Base-by-base conservation (phyloP, 371 early-diverging fungal genomes). In the Mycotypha africana region DNA sequence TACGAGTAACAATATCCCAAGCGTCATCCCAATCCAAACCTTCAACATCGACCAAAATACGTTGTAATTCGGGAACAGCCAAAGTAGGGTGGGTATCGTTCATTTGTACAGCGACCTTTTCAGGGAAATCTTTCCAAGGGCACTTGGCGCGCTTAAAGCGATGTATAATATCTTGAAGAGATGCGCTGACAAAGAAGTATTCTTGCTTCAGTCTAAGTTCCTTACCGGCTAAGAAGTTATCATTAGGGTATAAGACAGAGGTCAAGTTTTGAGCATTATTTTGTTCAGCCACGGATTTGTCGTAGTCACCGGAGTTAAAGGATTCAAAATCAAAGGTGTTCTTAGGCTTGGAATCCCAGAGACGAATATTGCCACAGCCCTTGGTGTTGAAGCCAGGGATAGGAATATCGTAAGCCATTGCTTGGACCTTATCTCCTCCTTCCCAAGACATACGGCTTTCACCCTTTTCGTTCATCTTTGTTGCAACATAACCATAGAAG, bases 241-340 rank as follows among this genome's bases (percentile, higher is more conserved):
- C 95, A 60, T 94, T 94, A 34, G 95, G 95, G 61, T 94, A 94
- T 37, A 87, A 68, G 14, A 93, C 93, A n/a, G 88, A 77, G 0
- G 95, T 94, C 48, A 94, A 86, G 67, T 90, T 89, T 62, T 92
- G 91, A 15, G 95, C 94, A 14, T 73, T 70, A 45, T 81, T 86
- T 60, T 92, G 91, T 47, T 90, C 92, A 51, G 83, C 86, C 1
- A 93, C 90, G n/a, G 89, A 78, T 49, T 86, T 79, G 37, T 85
- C 81, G 54, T 93, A 94, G 62, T 93, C 85, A 63, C 95, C 95
- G n/a, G 78, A 85, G 62, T 94, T 94, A 79, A 93, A 94, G 34
- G 74, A 66, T 42, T 74, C 76, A 49, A 93, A 79, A 58, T 92
- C 91, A 58, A 89, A 89, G 42, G 74, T 69, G 30, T 72, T 76